phyloP scores from a whole-genome alignment of 192 early-diverging fungal genomes.

The Oehlia diaphana region DNA sequence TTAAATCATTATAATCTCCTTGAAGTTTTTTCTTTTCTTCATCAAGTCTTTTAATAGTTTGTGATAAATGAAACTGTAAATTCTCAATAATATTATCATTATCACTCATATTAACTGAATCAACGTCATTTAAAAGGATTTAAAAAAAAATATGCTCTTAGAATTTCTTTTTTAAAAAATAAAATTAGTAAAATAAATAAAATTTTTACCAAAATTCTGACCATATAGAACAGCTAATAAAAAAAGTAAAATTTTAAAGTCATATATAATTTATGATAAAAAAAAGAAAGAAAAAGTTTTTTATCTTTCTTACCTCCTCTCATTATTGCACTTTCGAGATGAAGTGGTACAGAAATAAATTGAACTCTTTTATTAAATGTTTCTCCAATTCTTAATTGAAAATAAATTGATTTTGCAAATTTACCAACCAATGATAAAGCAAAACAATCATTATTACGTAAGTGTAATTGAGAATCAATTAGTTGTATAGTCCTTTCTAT shows the following conservation, averaged over 20 bases:
- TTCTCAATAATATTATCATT: too few relatives aligned
- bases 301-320: constrained; percentile 34
- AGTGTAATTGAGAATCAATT: constrained; percentile 49
- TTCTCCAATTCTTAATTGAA: constrained; percentile 51
- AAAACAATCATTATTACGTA: constrained; percentile 34
- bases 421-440: constrained; percentile 57
- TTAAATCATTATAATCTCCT: too few relatives aligned
- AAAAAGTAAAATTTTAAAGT: too few relatives aligned
- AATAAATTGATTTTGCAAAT: constrained; percentile 54
- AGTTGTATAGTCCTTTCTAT: constrained; percentile 50
- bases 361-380: constrained; percentile 42
- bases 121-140: too few relatives aligned
- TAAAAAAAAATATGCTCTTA: too few relatives aligned
- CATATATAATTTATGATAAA: too few relatives aligned
- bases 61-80: too few relatives aligned
- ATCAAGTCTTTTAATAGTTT: too few relatives aligned
- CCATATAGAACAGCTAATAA: not conserved
- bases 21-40: too few relatives aligned
- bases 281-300: not conserved
- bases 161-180: too few relatives aligned
- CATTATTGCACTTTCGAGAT: constrained; percentile 50
- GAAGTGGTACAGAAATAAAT: constrained; percentile 44
- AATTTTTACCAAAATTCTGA: not conserved
- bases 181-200: not conserved
- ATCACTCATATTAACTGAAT: too few relatives aligned